phyloP scores from a whole-genome alignment of 768 basidiomycete genomes.

The Mycena rebaudengoi region DNA sequence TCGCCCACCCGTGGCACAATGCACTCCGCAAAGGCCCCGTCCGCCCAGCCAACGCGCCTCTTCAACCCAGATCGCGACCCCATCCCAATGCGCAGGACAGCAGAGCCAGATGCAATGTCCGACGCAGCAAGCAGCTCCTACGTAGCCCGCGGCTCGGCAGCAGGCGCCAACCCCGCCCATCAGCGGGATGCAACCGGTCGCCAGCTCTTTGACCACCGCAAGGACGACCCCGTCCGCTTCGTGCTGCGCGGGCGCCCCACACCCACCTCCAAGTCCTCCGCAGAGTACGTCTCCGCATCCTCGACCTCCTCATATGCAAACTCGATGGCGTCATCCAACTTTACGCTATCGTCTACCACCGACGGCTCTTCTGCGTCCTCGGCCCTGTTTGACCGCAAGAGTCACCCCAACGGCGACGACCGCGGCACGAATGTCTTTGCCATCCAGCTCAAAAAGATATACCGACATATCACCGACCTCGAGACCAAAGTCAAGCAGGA shows the following conservation, averaged over 20 bases:
- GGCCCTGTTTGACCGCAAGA: constrained; percentile 67
- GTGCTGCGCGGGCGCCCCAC: constrained; percentile 61
- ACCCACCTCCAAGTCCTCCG: constrained; percentile 68
- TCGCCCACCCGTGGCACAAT: constrained; percentile 51
- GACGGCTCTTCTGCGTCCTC: constrained; percentile 80
- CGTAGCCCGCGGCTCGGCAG: constrained; percentile 43
- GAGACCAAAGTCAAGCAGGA: constrained; percentile 79
- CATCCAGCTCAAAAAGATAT: constrained; percentile 79
- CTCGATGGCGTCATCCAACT: constrained; percentile 70
- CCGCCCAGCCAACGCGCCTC: constrained; percentile 53
- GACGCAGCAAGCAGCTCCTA: constrained; percentile 67
- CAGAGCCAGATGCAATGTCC: constrained; percentile 73
- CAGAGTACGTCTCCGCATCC: constrained; percentile 77
- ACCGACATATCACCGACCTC: constrained; percentile 81
- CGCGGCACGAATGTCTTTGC: constrained; percentile 75
- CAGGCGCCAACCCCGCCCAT: constrained; percentile 37
- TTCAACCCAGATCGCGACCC: constrained; percentile 80
- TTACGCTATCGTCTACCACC: constrained; percentile 82
- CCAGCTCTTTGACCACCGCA: constrained; percentile 88
- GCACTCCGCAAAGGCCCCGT: constrained; percentile 45
- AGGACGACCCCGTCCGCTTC: constrained; percentile 93
- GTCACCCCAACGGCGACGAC: constrained; percentile 56
- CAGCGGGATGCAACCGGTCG: constrained; percentile 47
- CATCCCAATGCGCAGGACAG: constrained; percentile 63
- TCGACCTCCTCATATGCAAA: constrained; percentile 80